Base-by-base conservation (phyloP, 2,329 filamentous ascomycete species). In the Nemania sp. region DNA sequence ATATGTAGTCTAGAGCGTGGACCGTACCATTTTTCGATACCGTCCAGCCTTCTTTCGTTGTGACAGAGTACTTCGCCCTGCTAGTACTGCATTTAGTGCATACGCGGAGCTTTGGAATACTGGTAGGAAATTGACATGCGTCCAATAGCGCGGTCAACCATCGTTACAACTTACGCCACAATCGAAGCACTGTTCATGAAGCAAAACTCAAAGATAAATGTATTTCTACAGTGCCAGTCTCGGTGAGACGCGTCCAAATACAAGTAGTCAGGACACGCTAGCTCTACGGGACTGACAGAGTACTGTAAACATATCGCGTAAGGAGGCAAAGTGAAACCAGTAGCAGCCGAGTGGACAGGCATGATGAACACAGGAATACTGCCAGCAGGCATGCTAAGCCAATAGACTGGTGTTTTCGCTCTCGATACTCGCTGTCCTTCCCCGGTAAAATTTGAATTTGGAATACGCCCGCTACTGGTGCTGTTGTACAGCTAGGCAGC, bases 371-470 rank as follows among this genome's bases (percentile, higher is more conserved):
- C 49, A 17, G 17, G 15, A 42, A 17, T 25, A 13, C 43, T 29
- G 25, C 25, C 25, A 3, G 25, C 3, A 29, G 25, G 20, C 45
- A 12, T 21, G 4, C 20, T 20, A 10, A 35, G 3, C 39, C 46
- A 50, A 45, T 42, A 2, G 32, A 20, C n/a, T 18, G 6, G 13
- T 5, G 13, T 10, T 37, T 15, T 20, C 10, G 2, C 13, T 25
- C 12, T 34, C 21, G 47, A 47, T 52, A 32, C 39, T 54, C 17
- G 6, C 4, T 18, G 12, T 32, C 21, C 43, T 11, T 50, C 40
- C 13, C 21, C 18, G n/a, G 39, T 48, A 48, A 53, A 54, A 52
- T 12, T 43, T 49, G 42, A 57, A 57, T 61, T 54, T 57, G 18
- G 29, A 52, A 57, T 49, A 34, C 29, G 15, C 17, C 29, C 18